Base-by-base conservation (phyloP, 805 yeast genomes). In the Hanseniaspora valbyensis region DNA sequence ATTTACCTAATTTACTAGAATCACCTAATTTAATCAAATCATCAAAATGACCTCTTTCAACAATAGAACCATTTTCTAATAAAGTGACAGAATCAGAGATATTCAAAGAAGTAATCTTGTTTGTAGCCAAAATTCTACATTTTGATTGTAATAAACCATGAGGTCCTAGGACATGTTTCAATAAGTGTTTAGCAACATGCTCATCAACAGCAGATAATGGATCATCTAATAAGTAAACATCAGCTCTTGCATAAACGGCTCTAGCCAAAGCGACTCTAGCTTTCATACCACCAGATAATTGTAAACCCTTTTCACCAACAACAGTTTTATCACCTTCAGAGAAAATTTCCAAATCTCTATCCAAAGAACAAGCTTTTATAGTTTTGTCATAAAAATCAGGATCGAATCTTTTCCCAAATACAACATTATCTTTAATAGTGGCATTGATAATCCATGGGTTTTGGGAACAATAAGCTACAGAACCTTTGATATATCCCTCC, bases 391-490 rank as follows among this genome's bases (percentile, higher is more conserved):
- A 92, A 59, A 89, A 89, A 2, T 73, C 82, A 12, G 82, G 75
- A 59, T 92, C 96, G 62, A 70, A 85, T 58, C 74, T 80, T 61
- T 81, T 86, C 19, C 98, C 98, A 67, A 92, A 92, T 49, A 88
- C 65, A 60, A 92, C 85, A 61, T 92, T 92, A 28, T 92, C 96
- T 58, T 77, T 82, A 4, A 92, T 90, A 2, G 94, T 73, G 32
- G 95, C 97, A 62, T 92, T 92, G 83, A 88, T 83, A 55, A 92
- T 88, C 98, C 98, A 92, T 1, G 98, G 94, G 36, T 83, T 80
- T 66, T 89, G 97, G 2, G 95, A 80, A 38, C 83, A 95, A 64
- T 89, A 90, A 0, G 96, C 96, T 32, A 85, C 71, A 43, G 76
- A 72, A 38, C 96, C 97, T 61, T 75, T 81, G 10, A 81, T 75